These are phyloP conservation scores for Maudiozyma barnettii DNA, from an alignment of 805 yeast species.

Conservation along the genomic window DNA sequence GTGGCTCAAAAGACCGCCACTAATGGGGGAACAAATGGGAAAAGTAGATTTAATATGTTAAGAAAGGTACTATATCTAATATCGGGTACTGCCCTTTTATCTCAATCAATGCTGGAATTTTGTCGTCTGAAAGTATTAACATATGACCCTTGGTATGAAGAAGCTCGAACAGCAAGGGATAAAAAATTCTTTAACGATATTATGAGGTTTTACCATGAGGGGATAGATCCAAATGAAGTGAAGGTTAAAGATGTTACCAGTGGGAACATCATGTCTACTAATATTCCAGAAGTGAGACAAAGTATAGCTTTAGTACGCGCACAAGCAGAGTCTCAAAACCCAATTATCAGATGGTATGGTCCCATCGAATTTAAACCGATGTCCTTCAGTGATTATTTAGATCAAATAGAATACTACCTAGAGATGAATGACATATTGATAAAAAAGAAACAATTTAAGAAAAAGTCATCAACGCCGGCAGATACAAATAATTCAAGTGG, in stretches of 20 bases:
- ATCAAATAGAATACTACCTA: slow-evolving; percentile 25
- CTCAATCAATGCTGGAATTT: slow-evolving; percentile 47
- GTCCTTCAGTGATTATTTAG: slow-evolving; percentile 31
- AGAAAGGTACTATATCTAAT: slow-evolving; percentile 28
- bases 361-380: slow-evolving; percentile 50
- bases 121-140: slow-evolving; percentile 37
- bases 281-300: slow-evolving; percentile 27
- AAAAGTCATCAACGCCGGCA: not conserved
- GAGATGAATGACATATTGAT: slow-evolving; percentile 23
- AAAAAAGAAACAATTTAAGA: slow-evolving; percentile 8
- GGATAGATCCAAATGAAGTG: slow-evolving; percentile 28
- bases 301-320: slow-evolving; percentile 36
- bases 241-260: slow-evolving; percentile 26
- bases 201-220: slow-evolving; percentile 27
- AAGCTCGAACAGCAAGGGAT: slow-evolving; percentile 46
- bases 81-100: slow-evolving; percentile 40
- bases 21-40: not conserved
- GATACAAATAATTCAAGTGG: not conserved
- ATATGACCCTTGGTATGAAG: slow-evolving; percentile 66
- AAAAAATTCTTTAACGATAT: slow-evolving; percentile 30
- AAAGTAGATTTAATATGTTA: slow-evolving; percentile 9
- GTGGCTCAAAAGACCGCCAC: not conserved
- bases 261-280: slow-evolving; percentile 23
- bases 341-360: slow-evolving; percentile 56
- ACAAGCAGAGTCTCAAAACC: slow-evolving; percentile 36